Evolutionary conservation across 169 alveolate genomes (phyloP), one percentile per base, ranked within the genome.

Genomic region (Eimeria maxima): DNA sequence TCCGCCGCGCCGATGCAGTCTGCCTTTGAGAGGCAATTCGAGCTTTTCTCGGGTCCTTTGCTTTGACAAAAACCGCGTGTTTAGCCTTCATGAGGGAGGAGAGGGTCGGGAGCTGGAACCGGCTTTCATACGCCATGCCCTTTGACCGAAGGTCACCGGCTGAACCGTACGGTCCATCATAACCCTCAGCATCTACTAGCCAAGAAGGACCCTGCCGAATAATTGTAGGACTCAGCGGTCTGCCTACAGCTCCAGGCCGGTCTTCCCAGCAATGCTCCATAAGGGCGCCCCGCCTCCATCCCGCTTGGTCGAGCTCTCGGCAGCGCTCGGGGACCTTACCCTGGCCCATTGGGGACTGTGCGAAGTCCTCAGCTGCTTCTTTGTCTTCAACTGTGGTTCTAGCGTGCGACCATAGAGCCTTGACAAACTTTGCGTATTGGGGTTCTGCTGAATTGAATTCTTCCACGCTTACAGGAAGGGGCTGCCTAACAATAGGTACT

Each of bases 401-500:
- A 29, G 91, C 91, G 73, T 92, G 89, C 10, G 95, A 76, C 95
- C 95, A 92, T 16, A 92, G 63, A 33, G 81, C 91, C 80, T 55
- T 44, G 13, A 92, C 95, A 44, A 69, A 63, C 67, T n/a, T 16
- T 0, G 81, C 69, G 42, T 67, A 65, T 53, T 92, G 22, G 50
- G 83, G 81, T n/a, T 80, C 86, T n/a, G 91, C 90, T 27, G 92
- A n/a, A 16, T 92, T 92, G 78, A 92, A 80, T 27, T 92, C 95
- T 45, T 78, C 95, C 33, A 47, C n/a, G 44, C 86, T 92, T 22
- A 92, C 86, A 4, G 95, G 92, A 27, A 92, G 57, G 55, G 95
- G 95, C 50, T 92, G 95, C 78, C 95, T 69, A 27, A 92, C 81
- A 45, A 92, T 78, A 29, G 95, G 95, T 22, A 92, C 95, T 50